Conservation (phyloP, 495 filamentous ascomycete species). For the Podospora conica region DNA sequence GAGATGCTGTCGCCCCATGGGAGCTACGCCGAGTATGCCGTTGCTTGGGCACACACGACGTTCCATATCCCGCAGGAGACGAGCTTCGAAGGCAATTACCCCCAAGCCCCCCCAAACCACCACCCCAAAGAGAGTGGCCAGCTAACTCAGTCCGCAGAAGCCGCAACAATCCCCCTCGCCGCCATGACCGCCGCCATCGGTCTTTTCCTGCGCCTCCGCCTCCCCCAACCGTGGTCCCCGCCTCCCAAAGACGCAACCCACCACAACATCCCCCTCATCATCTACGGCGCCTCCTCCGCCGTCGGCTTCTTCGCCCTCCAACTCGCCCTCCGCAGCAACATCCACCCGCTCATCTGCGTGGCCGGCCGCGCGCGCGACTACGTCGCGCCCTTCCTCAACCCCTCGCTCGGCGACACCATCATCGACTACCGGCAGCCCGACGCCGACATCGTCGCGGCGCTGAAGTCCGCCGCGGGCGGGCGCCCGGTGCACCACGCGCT, state of each 20-base stretch:
- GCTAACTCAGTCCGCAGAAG: slow-evolving; percentile 42
- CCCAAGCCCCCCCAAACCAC: background rate
- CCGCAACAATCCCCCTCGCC: slow-evolving; percentile 64
- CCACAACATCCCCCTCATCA: slow-evolving; percentile 34
- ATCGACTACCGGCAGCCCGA: slow-evolving; percentile 65
- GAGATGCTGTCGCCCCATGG: slow-evolving; percentile 47
- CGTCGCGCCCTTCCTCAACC: slow-evolving; percentile 56
- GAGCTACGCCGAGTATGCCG: slow-evolving; percentile 65
- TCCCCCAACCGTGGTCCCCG: slow-evolving; percentile 60
- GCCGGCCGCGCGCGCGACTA: slow-evolving; percentile 54
- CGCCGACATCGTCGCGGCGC: slow-evolving; percentile 44
- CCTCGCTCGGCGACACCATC: slow-evolving; percentile 58
- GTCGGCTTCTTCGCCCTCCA: slow-evolving; percentile 67
- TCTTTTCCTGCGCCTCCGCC: slow-evolving; percentile 50
- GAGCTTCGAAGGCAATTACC: slow-evolving; percentile 55
- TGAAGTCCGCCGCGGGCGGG: slow-evolving; percentile 39
- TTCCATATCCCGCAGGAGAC: slow-evolving; percentile 61
- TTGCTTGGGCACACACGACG: slow-evolving; percentile 58
- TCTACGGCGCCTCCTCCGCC: slow-evolving; percentile 63
- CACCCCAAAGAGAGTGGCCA: background rate
- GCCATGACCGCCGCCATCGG: slow-evolving; percentile 67
- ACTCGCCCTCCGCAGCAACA: slow-evolving; percentile 57
- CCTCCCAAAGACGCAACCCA: slow-evolving; percentile 27
- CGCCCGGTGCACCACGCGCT: slow-evolving; percentile 41
- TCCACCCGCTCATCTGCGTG: slow-evolving; percentile 67